These are phyloP conservation scores for Magnaporthales sp. DNA, from an alignment of 2,329 filamentous ascomycete species.

Conservation along the genomic window DNA sequence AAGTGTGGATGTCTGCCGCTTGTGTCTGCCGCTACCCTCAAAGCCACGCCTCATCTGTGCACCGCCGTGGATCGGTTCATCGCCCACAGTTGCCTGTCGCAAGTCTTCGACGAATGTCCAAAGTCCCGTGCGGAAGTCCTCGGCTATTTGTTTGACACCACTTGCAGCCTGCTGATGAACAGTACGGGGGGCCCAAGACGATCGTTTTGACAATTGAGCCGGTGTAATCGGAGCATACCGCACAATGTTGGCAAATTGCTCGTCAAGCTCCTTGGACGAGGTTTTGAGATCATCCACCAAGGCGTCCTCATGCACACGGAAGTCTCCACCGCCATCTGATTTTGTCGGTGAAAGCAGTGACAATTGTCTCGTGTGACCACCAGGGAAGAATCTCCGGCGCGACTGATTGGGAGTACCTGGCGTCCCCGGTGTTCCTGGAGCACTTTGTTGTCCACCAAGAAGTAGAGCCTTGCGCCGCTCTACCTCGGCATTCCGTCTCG, in stretches of 20 bases:
- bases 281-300: conserved; percentile 32
- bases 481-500: conserved; percentile 48
- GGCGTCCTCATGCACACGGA: conserved; percentile 32
- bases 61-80: conserved; percentile 65
- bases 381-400: conserved; percentile 59
- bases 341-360: conserved; percentile 72
- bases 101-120: conserved; percentile 96
- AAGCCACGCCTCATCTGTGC: conserved; percentile 10
- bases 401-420: conserved; percentile 24
- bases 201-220: conserved; percentile 39
- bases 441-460: conserved; percentile 31
- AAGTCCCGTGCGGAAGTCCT: conserved; percentile 81
- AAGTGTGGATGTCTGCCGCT: background rate
- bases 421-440: conserved; percentile 27
- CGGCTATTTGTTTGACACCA: conserved; percentile 68
- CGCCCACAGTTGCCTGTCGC: conserved; percentile 88
- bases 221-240: conserved; percentile 23
- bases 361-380: conserved; percentile 53
- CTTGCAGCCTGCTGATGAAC: conserved; percentile 26
- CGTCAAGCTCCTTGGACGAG: conserved; percentile 20
- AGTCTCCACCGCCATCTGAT: conserved; percentile 25
- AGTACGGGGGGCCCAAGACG: conserved; percentile 49
- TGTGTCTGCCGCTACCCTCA: background rate
- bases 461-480: conserved; percentile 66
- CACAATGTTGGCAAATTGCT: conserved; percentile 19